These are phyloP conservation scores for Ceratocystis harringtonii DNA, from an alignment of 2,329 filamentous ascomycete species.

Conservation along the genomic window DNA sequence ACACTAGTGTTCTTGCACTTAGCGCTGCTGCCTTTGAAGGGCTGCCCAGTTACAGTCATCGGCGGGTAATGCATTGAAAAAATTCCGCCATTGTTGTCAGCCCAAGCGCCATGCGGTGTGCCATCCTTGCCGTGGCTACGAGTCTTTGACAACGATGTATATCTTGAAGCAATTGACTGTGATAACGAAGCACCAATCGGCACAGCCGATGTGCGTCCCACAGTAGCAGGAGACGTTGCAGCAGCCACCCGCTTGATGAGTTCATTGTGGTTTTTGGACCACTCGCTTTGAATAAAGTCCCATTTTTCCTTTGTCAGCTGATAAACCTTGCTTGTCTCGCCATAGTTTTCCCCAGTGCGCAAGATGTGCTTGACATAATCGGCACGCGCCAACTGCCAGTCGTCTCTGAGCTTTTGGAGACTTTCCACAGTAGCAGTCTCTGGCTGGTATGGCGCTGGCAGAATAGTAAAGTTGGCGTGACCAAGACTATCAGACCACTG, in stretches of 20 bases:
- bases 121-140: slow-evolving; percentile 30
- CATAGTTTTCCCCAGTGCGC: slow-evolving; percentile 80
- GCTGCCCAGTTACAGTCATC: background rate
- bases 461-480: slow-evolving; percentile 85
- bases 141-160: slow-evolving; percentile 18
- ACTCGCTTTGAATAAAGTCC: slow-evolving; percentile 60
- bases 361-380: slow-evolving; percentile 85
- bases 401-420: slow-evolving; percentile 49
- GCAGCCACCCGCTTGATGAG: slow-evolving; percentile 40
- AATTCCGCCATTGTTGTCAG: slow-evolving; percentile 31
- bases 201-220: slow-evolving; percentile 16
- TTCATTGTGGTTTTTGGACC: slow-evolving; percentile 55
- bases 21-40: background rate
- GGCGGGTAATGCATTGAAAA: slow-evolving; percentile 21
- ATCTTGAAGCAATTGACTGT: slow-evolving; percentile 6
- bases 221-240: slow-evolving; percentile 22
- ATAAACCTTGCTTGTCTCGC: slow-evolving; percentile 77
- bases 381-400: slow-evolving; percentile 70
- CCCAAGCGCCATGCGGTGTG: slow-evolving; percentile 26
- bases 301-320: slow-evolving; percentile 77
- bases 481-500: slow-evolving; percentile 75
- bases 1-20: slow-evolving; percentile 17
- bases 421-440: slow-evolving; percentile 42
- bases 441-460: slow-evolving; percentile 64
- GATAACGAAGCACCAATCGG: slow-evolving; percentile 16